A percentile compares a stretch with the other conserved stretches of the same genome.
phyloP scores from a whole-genome alignment of 2,329 filamentous ascomycete genomes.

The Cercospora zeina region DNA sequence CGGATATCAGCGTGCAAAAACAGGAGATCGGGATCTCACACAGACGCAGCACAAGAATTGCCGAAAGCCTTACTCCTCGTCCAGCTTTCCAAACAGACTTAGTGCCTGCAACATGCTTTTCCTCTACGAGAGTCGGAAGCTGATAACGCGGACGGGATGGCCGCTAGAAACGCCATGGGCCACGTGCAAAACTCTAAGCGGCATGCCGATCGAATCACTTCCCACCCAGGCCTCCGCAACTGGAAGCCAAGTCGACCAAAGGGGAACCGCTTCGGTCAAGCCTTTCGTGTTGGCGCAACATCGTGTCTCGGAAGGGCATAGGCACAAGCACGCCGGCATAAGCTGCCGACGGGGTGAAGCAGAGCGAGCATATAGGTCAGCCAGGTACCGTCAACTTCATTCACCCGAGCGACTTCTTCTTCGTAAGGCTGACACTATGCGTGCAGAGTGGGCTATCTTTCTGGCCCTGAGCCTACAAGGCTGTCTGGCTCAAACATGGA shows the following conservation, averaged over 20 bases:
- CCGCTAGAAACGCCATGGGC: conserved; percentile 10
- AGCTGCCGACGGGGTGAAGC: conserved; percentile 2
- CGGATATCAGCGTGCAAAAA: background rate
- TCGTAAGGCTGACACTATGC: conserved; percentile 11
- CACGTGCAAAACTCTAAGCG: conserved; percentile 10
- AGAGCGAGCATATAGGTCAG: conserved; percentile 3
- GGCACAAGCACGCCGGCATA: conserved; percentile 1
- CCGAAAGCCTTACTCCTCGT: background rate
- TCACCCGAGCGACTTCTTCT: background rate
- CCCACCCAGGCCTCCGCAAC: background rate
- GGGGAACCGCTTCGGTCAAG: background rate
- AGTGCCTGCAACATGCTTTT: conserved; percentile 9
- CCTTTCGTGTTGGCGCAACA: conserved; percentile 1
- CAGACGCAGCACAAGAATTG: conserved; percentile 3
- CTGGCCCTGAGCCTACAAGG: background rate
- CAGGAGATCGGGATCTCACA: background rate
- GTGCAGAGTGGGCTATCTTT: background rate
- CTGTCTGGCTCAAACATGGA: conserved; percentile 15
- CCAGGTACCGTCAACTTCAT: background rate
- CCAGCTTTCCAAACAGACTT: background rate
- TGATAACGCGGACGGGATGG: background rate
- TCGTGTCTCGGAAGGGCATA: conserved; percentile 6
- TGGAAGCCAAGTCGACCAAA: conserved; percentile 8
- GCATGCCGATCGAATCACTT: conserved; percentile 12
- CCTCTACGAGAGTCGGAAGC: background rate